Evolutionary conservation across 495 filamentous ascomycete genomes (phyloP).

Genomic region (Achaetomiella virescens): DNA sequence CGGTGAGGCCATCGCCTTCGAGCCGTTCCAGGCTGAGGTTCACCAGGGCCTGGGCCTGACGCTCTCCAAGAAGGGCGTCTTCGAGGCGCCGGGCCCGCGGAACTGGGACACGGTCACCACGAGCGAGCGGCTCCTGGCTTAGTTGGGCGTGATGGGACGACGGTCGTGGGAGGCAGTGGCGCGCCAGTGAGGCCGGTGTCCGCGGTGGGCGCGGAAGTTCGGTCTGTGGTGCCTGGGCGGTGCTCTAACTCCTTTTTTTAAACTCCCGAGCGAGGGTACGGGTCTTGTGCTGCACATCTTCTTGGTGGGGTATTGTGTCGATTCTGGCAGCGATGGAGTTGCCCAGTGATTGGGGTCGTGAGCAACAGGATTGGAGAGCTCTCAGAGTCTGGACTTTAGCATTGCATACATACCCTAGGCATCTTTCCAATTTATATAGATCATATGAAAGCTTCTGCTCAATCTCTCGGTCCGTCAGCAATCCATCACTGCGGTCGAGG

Average conservation of each 20-base stretch:
- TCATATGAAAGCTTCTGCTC: no score
- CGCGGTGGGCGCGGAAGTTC: background rate
- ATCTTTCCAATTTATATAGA: background rate
- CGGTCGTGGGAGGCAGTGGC: no score
- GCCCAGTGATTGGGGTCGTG: background rate
- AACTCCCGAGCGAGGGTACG: background rate
- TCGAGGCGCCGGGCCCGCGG: conserved; percentile 61
- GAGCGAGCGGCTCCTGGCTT: conserved; percentile 24
- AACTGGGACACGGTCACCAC: conserved; percentile 39
- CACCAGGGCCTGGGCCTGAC: conserved; percentile 81
- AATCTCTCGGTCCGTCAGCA: no score
- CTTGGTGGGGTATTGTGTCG: background rate
- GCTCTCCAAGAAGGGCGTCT: conserved; percentile 63
- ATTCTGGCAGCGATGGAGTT: background rate
- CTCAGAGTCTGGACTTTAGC: background rate
- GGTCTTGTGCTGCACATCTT: background rate
- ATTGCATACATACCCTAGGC: background rate
- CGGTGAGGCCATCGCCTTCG: conserved; percentile 79
- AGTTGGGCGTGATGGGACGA: background rate
- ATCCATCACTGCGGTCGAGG: no score
- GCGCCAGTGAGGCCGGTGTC: background rate
- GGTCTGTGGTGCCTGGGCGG: background rate
- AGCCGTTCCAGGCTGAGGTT: conserved; percentile 84
- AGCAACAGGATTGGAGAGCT: background rate
- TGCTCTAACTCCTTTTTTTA: background rate